Base-by-base conservation (phyloP, 495 filamentous ascomycete genomes). In the Lasiosphaeria hispida region DNA sequence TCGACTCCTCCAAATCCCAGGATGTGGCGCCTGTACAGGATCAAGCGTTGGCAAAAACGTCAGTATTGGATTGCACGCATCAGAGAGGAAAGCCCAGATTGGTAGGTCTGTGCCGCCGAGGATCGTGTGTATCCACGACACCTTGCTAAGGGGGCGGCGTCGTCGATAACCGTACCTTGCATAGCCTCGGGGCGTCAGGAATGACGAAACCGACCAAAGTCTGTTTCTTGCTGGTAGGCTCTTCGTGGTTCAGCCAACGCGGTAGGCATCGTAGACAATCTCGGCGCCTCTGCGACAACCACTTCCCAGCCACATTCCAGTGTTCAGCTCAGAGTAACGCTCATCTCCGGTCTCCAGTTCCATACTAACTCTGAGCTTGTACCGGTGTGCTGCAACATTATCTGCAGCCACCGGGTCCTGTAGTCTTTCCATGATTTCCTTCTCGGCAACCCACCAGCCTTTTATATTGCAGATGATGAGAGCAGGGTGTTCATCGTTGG, bases 261-360 rank as follows among this genome's bases (percentile, higher is more conserved):
- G 62, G 52, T 72, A 68, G 13, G 63, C 68, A 42, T 72, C 67
- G 48, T 72, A 72, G 17, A 70, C 64, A 23, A 72, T 64, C 53
- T 70, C 65, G n/a, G 66, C 65, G 30, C 69, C 67, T 19, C 65
- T 41, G 7, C 69, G 63, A 19, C 58, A 65, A 19, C 69, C 69
- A 30, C 63, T 66, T 23, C 38, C 67, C 2, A 65, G 37, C 62
- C 63, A 70, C n/a, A 66, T n/a, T 23, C 60, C 62, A 13, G 51
- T 63, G 54, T 63, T 64, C 17, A 70, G n/a, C 7, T 64, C 47
- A 9, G 41, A 47, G 41, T 69, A 69, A 7, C 69, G 62, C 36
- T 56, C 51, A 23, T 72, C 67, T 18, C 69, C 67, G 2, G 69
- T 70, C 53, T 72, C 67, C 19, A 70, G 56, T 40, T 66, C 49